Percentiles rank a stretch among this genome's conserved stretches.
phyloP scores from a whole-genome alignment of 106 monocot species.

The Phalaenopsis aphrodite region DNA sequence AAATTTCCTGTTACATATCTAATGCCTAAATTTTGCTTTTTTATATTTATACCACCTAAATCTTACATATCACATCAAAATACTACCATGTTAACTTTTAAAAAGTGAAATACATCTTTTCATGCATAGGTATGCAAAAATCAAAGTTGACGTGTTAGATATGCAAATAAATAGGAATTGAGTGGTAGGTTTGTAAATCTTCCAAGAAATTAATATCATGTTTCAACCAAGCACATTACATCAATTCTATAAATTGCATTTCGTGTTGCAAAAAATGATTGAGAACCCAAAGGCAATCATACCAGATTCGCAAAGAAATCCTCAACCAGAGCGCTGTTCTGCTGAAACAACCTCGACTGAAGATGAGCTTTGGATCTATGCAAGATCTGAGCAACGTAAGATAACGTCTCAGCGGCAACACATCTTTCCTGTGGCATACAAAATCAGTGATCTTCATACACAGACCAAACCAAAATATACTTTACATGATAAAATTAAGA shows the following conservation, averaged over 20 bases:
- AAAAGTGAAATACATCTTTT: no score
- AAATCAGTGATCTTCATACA: background rate
- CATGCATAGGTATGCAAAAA: no score
- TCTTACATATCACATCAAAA: no score
- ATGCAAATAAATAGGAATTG: no score
- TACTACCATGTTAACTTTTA: no score
- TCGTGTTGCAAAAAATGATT: background rate
- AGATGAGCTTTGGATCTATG: constrained; percentile 77
- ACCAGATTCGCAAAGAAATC: constrained; percentile 84
- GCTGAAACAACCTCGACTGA: constrained; percentile 62
- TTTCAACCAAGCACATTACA: background rate
- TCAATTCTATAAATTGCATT: background rate
- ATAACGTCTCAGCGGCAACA: constrained; percentile 68
- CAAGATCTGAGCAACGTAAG: constrained; percentile 76
- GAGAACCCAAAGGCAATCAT: constrained; percentile 4
- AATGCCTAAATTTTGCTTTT: no score
- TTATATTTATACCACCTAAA: no score
- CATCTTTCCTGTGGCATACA: constrained; percentile 73
- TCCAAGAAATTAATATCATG: background rate
- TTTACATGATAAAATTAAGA: background rate
- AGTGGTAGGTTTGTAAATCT: no score
- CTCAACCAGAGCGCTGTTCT: constrained; percentile 54
- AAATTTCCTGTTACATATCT: no score
- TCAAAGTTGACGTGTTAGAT: no score
- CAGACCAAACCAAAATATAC: background rate